A percentile compares a stretch with the other conserved stretches of the same genome.
Evolutionary conservation across 768 basidiomycete species (phyloP).

Genomic region (Ramaria sp.): DNA sequence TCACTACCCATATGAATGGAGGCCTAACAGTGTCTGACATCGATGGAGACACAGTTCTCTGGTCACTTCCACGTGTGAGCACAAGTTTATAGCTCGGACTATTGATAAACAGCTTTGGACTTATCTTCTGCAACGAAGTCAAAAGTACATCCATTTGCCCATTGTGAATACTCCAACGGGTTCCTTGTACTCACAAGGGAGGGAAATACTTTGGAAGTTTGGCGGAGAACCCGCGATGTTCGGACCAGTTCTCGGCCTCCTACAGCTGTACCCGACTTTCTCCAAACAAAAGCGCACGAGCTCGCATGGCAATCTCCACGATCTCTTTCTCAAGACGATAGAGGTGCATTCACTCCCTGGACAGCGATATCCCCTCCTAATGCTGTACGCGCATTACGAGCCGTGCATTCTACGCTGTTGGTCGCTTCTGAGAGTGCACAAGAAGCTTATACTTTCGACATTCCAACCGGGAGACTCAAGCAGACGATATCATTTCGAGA

Average conservation of each 20-base stretch:
- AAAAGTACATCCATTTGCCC: constrained; percentile 49
- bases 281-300: neutral
- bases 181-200: constrained; percentile 59
- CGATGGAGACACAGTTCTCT: constrained; percentile 36
- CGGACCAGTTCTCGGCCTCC: neutral
- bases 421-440: constrained; percentile 27
- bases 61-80: constrained; percentile 48
- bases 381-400: constrained; percentile 42
- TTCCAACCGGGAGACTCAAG: constrained; percentile 36
- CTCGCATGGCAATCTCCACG: constrained; percentile 1
- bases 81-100: neutral
- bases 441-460: constrained; percentile 42
- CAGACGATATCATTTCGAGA: constrained; percentile 29
- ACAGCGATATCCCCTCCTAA: constrained; percentile 40
- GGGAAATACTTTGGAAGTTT: constrained; percentile 52
- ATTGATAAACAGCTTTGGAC: neutral
- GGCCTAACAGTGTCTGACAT: constrained; percentile 52
- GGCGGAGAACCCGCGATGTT: constrained; percentile 29
- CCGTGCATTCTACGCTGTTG: constrained; percentile 56
- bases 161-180: constrained; percentile 64
- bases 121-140: constrained; percentile 8
- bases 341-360: constrained; percentile 42
- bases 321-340: neutral
- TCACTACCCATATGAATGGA: constrained; percentile 44
- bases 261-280: neutral